Evolutionary conservation across 1,139 yeast species (phyloP).

Genomic region (Saccharomyces hybrid): DNA sequence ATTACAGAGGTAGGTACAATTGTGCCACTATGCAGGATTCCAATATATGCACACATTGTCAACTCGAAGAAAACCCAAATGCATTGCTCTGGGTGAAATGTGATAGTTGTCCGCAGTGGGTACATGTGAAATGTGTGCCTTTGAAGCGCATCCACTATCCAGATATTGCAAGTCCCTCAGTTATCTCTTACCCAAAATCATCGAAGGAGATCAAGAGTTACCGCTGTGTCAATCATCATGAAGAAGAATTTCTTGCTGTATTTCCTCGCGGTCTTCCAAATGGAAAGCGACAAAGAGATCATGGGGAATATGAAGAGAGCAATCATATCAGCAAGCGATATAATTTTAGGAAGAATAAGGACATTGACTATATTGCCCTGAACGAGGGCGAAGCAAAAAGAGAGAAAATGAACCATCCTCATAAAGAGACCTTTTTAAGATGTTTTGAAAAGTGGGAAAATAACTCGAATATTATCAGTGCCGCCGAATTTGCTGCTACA

Average conservation of each 20-base stretch:
- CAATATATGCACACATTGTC: conserved; percentile 8
- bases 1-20: not conserved
- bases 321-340: conserved; percentile 9
- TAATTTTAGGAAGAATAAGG: conserved; percentile 32
- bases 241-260: conserved; percentile 4
- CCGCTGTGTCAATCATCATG: conserved; percentile 13
- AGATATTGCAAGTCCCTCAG: conserved; percentile 1
- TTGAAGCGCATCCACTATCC: conserved; percentile 8
- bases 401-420: conserved; percentile 55
- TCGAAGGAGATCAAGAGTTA: conserved; percentile 12
- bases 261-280: not conserved
- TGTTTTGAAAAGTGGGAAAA: conserved; percentile 18
- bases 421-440: conserved; percentile 35
- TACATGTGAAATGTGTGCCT: conserved; percentile 18
- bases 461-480: conserved; percentile 23
- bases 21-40: not conserved
- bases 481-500: conserved; percentile 35
- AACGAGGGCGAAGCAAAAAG: conserved; percentile 67
- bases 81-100: conserved; percentile 19
- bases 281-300: conserved; percentile 6
- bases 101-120: conserved; percentile 20
- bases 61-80: conserved; percentile 3
- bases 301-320: not conserved
- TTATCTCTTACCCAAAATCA: conserved; percentile 6
- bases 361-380: conserved; percentile 72